Percentiles rank a stretch among this genome's conserved stretches.
Evolutionary conservation across 1,284 basidiomycete species (phyloP).

Genomic region (Irpex sp.): DNA sequence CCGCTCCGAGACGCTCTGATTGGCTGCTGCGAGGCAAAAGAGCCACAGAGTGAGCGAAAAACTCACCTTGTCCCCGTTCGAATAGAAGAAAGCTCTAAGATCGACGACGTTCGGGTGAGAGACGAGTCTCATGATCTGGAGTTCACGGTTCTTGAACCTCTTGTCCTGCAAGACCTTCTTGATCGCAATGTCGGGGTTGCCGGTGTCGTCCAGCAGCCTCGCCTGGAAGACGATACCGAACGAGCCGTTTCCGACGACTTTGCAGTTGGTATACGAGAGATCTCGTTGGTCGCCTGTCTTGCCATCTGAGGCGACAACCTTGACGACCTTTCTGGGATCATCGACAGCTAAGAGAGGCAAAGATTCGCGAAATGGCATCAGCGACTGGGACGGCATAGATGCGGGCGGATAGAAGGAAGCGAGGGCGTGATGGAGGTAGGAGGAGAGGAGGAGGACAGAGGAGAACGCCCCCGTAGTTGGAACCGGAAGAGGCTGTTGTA

Average conservation of each 20-base stretch:
- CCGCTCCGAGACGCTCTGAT: not conserved
- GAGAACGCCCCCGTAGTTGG: slow-evolving; percentile 14
- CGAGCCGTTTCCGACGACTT: slow-evolving; percentile 97
- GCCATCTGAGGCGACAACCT: slow-evolving; percentile 93
- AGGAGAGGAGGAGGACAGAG: slow-evolving; percentile 17
- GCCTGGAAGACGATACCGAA: slow-evolving; percentile 98
- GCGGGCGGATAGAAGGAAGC: slow-evolving; percentile 18
- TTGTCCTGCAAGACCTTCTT: slow-evolving; percentile 99
- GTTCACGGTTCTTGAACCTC: slow-evolving; percentile 99
- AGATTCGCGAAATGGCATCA: slow-evolving; percentile 8
- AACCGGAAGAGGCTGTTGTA: slow-evolving; percentile 14
- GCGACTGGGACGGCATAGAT: slow-evolving; percentile 9
- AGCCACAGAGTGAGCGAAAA: slow-evolving; percentile 5
- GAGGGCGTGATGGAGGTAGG: slow-evolving; percentile 11
- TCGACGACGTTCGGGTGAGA: slow-evolving; percentile 98
- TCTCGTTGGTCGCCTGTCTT: slow-evolving; percentile 88
- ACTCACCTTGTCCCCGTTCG: slow-evolving; percentile 95
- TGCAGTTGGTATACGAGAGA: slow-evolving; percentile 95
- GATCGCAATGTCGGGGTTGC: slow-evolving; percentile 90
- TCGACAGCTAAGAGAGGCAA: slow-evolving; percentile 61
- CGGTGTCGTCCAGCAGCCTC: slow-evolving; percentile 60
- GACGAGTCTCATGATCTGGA: slow-evolving; percentile 99
- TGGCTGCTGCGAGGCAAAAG: slow-evolving; percentile 8
- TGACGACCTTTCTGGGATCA: slow-evolving; percentile 93
- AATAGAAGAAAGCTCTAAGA: slow-evolving; percentile 98